A percentile compares a stretch with the other conserved stretches of the same genome.
Evolutionary conservation across 345 rosid genomes (phyloP).

Genomic region (Populus deltoides): DNA sequence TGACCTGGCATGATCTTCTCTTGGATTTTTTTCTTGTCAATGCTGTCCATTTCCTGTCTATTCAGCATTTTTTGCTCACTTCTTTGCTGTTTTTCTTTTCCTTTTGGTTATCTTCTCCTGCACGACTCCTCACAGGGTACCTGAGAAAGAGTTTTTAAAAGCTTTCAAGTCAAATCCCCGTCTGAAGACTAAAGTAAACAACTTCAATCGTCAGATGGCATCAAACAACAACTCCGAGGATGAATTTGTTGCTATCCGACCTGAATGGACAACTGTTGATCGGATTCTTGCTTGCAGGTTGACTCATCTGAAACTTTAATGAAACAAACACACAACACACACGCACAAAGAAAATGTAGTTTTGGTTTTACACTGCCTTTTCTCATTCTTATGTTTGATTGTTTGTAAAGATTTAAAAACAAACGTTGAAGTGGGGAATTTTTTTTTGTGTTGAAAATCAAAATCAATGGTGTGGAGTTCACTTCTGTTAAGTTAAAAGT

Average conservation of each 20-base stretch:
- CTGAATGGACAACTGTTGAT: constrained; percentile 99
- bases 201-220: constrained; percentile 75
- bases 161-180: constrained; percentile 95
- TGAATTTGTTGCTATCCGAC: constrained; percentile 83
- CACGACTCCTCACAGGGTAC: constrained; percentile 54
- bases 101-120: neutral
- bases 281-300: constrained; percentile 94
- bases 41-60: neutral
- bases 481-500: neutral
- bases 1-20: neutral
- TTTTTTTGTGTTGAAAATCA: neutral
- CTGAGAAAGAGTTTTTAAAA: constrained; percentile 84
- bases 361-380: neutral
- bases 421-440: neutral
- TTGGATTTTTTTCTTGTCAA: neutral
- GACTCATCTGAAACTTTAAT: constrained; percentile 4
- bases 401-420: neutral
- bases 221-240: constrained; percentile 69
- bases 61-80: constrained; percentile 9
- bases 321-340: neutral
- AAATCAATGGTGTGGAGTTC: neutral
- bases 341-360: neutral
- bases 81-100: neutral
- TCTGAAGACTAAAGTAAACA: constrained; percentile 79
- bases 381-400: neutral